These are phyloP conservation scores for Myxozyma sirexii DNA, from an alignment of 805 yeast species.

Conservation along the genomic window DNA sequence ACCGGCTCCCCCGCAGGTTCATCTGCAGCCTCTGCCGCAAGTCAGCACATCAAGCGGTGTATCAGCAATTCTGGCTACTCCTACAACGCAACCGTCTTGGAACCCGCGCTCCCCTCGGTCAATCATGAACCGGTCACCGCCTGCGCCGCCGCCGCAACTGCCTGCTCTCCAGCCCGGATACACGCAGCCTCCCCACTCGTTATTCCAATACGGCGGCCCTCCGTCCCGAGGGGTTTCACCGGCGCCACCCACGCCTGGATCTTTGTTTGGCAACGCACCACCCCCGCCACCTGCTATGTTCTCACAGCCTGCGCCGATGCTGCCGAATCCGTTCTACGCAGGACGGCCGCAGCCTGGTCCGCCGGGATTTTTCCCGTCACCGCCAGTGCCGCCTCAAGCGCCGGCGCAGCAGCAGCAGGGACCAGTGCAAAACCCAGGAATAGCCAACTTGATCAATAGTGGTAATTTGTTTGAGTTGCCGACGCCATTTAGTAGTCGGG, in stretches of 20 bases:
- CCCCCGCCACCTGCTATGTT: conserved; percentile 4
- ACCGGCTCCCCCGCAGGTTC: neutral
- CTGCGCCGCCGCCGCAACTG: conserved; percentile 4
- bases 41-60: neutral
- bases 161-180: conserved; percentile 1
- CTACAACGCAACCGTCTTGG: neutral
- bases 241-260: neutral
- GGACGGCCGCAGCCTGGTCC: neutral
- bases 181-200: neutral
- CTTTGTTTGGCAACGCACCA: neutral
- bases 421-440: conserved; percentile 8
- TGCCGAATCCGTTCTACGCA: neutral
- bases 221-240: conserved; percentile 1
- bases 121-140: neutral
- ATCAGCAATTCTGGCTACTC: neutral
- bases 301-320: conserved; percentile 1
- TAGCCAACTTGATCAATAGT: conserved; percentile 14
- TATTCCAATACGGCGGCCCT: neutral
- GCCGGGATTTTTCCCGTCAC: neutral
- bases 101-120: neutral
- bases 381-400: neutral
- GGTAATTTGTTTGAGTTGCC: conserved; percentile 23
- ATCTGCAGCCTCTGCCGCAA: conserved; percentile 1
- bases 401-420: conserved; percentile 14
- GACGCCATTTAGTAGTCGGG: conserved; percentile 29